Conservation (phyloP, 768 basidiomycete genomes). For the Boletus coccyginus region DNA sequence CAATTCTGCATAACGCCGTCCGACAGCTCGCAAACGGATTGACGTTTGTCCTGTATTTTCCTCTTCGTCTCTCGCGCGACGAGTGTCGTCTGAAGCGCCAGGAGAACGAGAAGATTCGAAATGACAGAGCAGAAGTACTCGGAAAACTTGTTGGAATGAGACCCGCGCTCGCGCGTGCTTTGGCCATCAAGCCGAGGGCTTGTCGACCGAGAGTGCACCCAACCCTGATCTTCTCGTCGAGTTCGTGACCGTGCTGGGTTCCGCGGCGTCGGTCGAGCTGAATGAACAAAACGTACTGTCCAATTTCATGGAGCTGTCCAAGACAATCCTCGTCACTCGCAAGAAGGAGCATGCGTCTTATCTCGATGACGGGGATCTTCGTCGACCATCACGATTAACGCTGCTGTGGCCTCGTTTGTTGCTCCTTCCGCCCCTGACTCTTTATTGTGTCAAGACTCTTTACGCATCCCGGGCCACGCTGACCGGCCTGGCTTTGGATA, state of each 20-base stretch:
- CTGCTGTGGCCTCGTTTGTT: slow-evolving; percentile 82
- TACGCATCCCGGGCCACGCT: slow-evolving; percentile 63
- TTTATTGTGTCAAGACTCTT: slow-evolving; percentile 48
- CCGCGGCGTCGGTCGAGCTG: slow-evolving; percentile 14
- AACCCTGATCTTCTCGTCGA: slow-evolving; percentile 18
- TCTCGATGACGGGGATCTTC: slow-evolving; percentile 40
- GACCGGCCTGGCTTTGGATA: slow-evolving; percentile 53
- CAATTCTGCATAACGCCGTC: slow-evolving; percentile 6
- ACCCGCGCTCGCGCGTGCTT: slow-evolving; percentile 37
- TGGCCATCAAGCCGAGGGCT: slow-evolving; percentile 18
- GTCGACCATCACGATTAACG: slow-evolving; percentile 65
- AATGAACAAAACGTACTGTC: slow-evolving; percentile 10
- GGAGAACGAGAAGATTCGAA: slow-evolving; percentile 59
- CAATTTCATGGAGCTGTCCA: slow-evolving; percentile 17
- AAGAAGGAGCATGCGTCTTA: slow-evolving; percentile 29
- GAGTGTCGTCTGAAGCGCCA: slow-evolving; percentile 64
- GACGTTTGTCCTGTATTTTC: slow-evolving; percentile 23
- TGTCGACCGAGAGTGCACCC: neutral
- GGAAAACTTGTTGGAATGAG: slow-evolving; percentile 61
- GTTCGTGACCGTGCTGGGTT: slow-evolving; percentile 20
- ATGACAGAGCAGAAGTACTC: slow-evolving; percentile 65
- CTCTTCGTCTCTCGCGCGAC: slow-evolving; percentile 59
- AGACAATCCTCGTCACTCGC: slow-evolving; percentile 25
- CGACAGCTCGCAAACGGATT: slow-evolving; percentile 13
- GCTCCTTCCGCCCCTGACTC: slow-evolving; percentile 64